Percentiles rank a stretch among this genome's conserved stretches.
phyloP scores from a whole-genome alignment of 257 asterid genomes.

The Scutellaria barbata region DNA sequence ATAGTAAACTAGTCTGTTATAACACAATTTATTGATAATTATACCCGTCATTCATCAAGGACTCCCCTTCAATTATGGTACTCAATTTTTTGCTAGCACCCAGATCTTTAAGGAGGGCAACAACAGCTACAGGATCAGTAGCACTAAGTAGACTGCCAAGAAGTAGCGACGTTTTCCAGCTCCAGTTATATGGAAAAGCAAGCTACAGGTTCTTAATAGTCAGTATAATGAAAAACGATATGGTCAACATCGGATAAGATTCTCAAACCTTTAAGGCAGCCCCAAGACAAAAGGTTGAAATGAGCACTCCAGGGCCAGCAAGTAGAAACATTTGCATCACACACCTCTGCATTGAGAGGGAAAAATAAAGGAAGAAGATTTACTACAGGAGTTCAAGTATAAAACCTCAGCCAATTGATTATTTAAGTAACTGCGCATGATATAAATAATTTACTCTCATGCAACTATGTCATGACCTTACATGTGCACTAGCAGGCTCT shows the following conservation, averaged over 20 bases:
- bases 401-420: conserved; percentile 12
- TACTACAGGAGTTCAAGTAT: conserved; percentile 23
- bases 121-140: conserved; percentile 99
- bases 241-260: conserved; percentile 29
- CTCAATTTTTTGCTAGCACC: conserved; percentile 95
- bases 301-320: conserved; percentile 98
- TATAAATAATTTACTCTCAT: neutral
- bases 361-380: conserved; percentile 17
- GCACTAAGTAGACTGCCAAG: conserved; percentile 99
- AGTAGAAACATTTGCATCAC: conserved; percentile 83
- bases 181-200: conserved; percentile 90
- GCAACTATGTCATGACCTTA: conserved; percentile 7
- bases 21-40: conserved; percentile 10
- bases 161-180: conserved; percentile 88
- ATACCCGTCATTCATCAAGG: conserved; percentile 99
- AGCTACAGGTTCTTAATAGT: conserved; percentile 55
- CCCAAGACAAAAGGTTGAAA: conserved; percentile 90
- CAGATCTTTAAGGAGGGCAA: conserved; percentile 91
- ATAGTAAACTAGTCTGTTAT: conserved; percentile 15
- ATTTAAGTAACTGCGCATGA: neutral
- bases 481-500: conserved; percentile 3
- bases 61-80: conserved; percentile 98
- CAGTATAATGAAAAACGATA: conserved; percentile 36
- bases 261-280: conserved; percentile 77
- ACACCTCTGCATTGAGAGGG: conserved; percentile 68